Evolutionary conservation across 1,284 basidiomycete genomes (phyloP).

Genomic region (Anthracocystis setariae): DNA sequence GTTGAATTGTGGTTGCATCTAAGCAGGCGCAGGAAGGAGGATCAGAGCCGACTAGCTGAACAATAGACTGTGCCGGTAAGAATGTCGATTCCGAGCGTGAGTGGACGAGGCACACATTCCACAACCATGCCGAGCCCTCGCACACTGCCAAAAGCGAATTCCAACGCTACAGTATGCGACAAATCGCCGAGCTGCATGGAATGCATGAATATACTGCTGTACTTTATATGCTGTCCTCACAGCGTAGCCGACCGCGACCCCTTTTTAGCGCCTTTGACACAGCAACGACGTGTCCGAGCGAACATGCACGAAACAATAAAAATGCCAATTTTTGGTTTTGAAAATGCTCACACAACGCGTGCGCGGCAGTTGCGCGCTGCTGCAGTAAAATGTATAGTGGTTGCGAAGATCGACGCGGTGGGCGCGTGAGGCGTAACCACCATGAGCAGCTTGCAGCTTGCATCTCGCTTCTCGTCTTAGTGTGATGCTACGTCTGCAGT

Average conservation of each 20-base stretch:
- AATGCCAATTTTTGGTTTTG: no score
- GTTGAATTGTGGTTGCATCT: neutral
- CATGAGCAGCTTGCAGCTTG: neutral
- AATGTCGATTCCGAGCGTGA: neutral
- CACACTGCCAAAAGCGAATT: no score
- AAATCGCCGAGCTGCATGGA: conserved; percentile 1
- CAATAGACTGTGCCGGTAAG: no score
- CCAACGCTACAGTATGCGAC: neutral
- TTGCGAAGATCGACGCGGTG: neutral
- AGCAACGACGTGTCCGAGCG: no score
- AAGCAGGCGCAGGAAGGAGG: no score
- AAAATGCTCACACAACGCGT: neutral
- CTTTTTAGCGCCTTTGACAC: no score
- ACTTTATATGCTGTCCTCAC: no score
- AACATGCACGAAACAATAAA: no score
- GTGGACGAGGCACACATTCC: neutral
- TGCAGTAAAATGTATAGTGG: no score
- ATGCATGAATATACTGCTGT: no score
- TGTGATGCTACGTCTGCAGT: neutral
- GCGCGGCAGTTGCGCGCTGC: neutral
- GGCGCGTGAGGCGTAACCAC: conserved; percentile 1
- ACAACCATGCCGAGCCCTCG: neutral
- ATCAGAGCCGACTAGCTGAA: no score
- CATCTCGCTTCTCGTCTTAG: neutral
- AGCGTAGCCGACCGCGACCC: no score